Percentiles rank a stretch among this genome's conserved stretches.
phyloP scores from a whole-genome alignment of 164 flowering plant genomes.

The Chloranthus sessilifolius region DNA sequence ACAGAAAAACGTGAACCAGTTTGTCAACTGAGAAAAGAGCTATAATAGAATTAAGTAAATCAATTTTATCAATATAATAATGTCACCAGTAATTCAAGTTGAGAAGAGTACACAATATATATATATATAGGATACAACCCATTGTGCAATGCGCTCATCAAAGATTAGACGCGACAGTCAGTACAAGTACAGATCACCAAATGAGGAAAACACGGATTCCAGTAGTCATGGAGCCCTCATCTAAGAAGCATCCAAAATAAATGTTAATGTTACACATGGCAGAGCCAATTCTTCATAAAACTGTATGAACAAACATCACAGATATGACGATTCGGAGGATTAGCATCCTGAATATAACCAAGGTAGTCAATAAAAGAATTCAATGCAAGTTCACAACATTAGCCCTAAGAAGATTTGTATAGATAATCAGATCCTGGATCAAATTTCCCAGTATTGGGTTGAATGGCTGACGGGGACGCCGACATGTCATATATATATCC shows the following conservation, averaged over 20 bases:
- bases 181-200: conserved; percentile 87
- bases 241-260: conserved; percentile 28
- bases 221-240: conserved; percentile 69
- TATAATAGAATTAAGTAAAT: conserved; percentile 27
- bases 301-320: too few relatives aligned
- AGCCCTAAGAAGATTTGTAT: too few relatives aligned
- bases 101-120: neutral
- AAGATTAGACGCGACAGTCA: conserved; percentile 51
- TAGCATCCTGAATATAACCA: too few relatives aligned
- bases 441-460: too few relatives aligned
- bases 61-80: neutral
- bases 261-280: too few relatives aligned
- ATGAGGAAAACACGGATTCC: conserved; percentile 74
- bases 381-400: too few relatives aligned
- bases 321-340: too few relatives aligned
- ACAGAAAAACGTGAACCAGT: conserved; percentile 94
- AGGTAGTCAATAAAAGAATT: too few relatives aligned
- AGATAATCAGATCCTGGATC: too few relatives aligned
- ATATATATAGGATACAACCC: conserved; percentile 96
- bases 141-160: conserved; percentile 57
- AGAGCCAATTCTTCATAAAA: too few relatives aligned
- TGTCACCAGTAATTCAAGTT: neutral
- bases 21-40: conserved; percentile 76
- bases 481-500: too few relatives aligned
- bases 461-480: too few relatives aligned